Conservation (phyloP, 257 asterid genomes). For the Rubia yunnanensis region DNA sequence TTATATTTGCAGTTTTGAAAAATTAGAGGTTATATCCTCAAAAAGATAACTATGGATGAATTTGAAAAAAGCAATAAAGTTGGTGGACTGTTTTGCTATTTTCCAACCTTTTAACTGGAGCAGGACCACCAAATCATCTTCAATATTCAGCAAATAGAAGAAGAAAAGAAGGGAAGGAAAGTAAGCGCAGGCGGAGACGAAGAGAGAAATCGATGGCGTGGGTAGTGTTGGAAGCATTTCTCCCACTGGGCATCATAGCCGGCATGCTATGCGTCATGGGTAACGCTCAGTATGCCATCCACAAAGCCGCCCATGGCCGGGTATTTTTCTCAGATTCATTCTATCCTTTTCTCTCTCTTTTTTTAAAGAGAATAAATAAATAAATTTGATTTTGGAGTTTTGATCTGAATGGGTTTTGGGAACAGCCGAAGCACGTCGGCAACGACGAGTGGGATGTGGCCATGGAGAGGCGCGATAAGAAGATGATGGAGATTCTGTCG, state of each 20-base stretch:
- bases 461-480: conserved; percentile 27
- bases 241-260: conserved; percentile 20
- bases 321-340: not conserved
- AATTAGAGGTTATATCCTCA: too few species aligned
- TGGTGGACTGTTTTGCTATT: too few species aligned
- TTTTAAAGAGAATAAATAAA: too few species aligned
- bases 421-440: not conserved
- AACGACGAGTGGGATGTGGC: conserved; percentile 4
- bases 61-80: too few species aligned
- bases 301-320: conserved; percentile 39
- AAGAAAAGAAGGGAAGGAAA: not conserved
- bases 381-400: not conserved
- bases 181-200: not conserved
- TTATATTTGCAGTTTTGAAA: too few species aligned
- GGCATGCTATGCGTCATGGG: conserved; percentile 96
- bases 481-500: conserved; percentile 11
- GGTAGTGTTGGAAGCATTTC: not conserved
- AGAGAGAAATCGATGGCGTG: not conserved
- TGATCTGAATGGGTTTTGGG: not conserved
- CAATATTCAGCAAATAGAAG: too few species aligned
- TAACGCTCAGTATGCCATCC: conserved; percentile 74
- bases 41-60: too few species aligned
- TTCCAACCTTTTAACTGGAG: too few species aligned
- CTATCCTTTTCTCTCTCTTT: not conserved
- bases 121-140: too few species aligned